These are phyloP conservation scores for Geotrichum siamense DNA, from an alignment of 1,139 yeast genomes.

Conservation along the genomic window DNA sequence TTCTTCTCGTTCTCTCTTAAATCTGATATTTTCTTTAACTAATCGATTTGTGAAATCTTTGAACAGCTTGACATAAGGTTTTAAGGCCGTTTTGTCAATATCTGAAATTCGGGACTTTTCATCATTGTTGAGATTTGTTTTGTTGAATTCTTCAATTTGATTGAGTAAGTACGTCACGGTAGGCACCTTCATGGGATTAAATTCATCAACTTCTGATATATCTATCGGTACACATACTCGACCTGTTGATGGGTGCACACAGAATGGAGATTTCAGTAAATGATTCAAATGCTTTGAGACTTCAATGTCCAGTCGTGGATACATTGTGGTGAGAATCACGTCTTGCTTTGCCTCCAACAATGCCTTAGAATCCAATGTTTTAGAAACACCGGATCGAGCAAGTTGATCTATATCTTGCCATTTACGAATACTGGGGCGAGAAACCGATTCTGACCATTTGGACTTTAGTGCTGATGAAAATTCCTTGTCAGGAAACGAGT, in stretches of 20 bases:
- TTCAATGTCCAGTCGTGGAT: slow-evolving; percentile 89
- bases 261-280: slow-evolving; percentile 93
- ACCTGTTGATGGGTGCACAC: slow-evolving; percentile 97
- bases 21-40: slow-evolving; percentile 45
- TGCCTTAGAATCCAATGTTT: slow-evolving; percentile 31
- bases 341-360: slow-evolving; percentile 77
- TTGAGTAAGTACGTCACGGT: slow-evolving; percentile 55
- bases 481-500: slow-evolving; percentile 52
- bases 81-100: slow-evolving; percentile 62
- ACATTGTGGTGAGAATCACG: slow-evolving; percentile 67
- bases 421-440: slow-evolving; percentile 18
- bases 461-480: slow-evolving; percentile 50
- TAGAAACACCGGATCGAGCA: slow-evolving; percentile 45
- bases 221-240: slow-evolving; percentile 91
- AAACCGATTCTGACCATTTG: slow-evolving; percentile 24
- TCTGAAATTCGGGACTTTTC: slow-evolving; percentile 34
- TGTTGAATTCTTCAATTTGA: slow-evolving; percentile 43
- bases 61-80: slow-evolving; percentile 69
- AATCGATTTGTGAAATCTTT: slow-evolving; percentile 53
- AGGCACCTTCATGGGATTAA: slow-evolving; percentile 78
- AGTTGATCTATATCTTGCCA: slow-evolving; percentile 77
- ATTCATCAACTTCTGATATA: slow-evolving; percentile 46
- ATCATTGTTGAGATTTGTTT: slow-evolving; percentile 38
- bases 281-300: slow-evolving; percentile 88
- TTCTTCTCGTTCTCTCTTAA: slow-evolving; percentile 2